These are phyloP conservation scores for Colletotrichum tropicale DNA, from an alignment of 2,329 filamentous ascomycete species.

Conservation along the genomic window DNA sequence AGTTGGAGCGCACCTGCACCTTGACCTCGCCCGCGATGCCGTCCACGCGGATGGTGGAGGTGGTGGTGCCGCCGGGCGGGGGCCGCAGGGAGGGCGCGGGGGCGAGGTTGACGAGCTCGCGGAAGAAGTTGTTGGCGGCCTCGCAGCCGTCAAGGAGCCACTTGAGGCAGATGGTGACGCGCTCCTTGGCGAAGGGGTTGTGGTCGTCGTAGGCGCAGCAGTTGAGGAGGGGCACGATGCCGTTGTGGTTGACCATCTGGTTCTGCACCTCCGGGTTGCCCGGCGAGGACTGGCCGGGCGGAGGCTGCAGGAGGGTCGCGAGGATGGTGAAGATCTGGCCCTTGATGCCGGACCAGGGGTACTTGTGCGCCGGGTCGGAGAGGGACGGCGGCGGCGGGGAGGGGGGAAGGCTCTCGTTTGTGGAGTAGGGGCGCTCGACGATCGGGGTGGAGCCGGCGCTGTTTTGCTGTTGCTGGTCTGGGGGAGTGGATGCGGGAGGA, in stretches of 20 bases:
- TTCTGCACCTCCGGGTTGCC: constrained; percentile 80
- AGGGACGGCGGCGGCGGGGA: constrained; percentile 53
- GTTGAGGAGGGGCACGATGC: constrained; percentile 85
- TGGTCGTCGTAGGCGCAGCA: constrained; percentile 92
- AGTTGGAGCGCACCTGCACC: constrained; percentile 50
- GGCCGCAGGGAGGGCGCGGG: constrained; percentile 42
- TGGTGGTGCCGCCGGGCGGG: constrained; percentile 36
- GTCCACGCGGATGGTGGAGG: constrained; percentile 56
- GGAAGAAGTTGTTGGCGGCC: constrained; percentile 74
- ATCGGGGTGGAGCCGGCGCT: constrained; percentile 30
- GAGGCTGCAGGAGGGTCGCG: constrained; percentile 87
- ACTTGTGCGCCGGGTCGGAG: constrained; percentile 68
- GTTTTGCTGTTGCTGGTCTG: constrained; percentile 27
- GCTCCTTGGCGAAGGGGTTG: constrained; percentile 93
- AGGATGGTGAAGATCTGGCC: constrained; percentile 91
- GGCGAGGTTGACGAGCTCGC: constrained; percentile 60
- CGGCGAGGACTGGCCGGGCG: constrained; percentile 61
- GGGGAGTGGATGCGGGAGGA: constrained; percentile 19
- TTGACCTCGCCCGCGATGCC: constrained; percentile 62
- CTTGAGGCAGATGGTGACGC: constrained; percentile 87
- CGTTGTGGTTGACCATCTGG: constrained; percentile 84
- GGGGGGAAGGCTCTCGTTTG: constrained; percentile 31
- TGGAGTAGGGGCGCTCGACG: constrained; percentile 70
- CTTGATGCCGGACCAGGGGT: constrained; percentile 79
- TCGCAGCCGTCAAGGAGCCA: constrained; percentile 79